phyloP scores from a whole-genome alignment of 139 green algal species.

The Picochlorum sp. region DNA sequence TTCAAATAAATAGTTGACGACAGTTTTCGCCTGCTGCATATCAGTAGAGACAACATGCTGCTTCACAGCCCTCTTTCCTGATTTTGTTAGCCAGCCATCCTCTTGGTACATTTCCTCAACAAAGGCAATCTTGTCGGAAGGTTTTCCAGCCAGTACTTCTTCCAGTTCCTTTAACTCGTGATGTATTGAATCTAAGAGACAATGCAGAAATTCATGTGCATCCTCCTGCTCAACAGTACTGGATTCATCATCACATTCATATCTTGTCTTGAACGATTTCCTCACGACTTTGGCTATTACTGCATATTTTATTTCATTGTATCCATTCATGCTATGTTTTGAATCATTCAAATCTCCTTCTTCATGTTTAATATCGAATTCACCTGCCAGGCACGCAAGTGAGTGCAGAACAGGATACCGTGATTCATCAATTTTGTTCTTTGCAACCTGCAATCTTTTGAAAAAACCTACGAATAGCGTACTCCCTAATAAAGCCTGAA shows the following conservation, averaged over 20 bases:
- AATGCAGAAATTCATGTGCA: slow-evolving; percentile 71
- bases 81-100: slow-evolving; percentile 22
- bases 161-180: slow-evolving; percentile 47
- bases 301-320: neutral
- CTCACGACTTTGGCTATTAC: neutral
- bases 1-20: slow-evolving; percentile 10
- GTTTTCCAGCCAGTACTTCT: neutral
- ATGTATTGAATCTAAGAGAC: slow-evolving; percentile 55
- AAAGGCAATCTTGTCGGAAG: neutral
- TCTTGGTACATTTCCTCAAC: neutral
- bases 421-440: slow-evolving; percentile 22
- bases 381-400: too few relatives aligned
- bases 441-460: slow-evolving; percentile 20
- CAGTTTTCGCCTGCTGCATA: slow-evolving; percentile 2
- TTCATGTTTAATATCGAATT: neutral
- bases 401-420: slow-evolving; percentile 33
- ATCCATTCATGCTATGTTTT: neutral
- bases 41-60: slow-evolving; percentile 3
- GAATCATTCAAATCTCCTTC: too few relatives aligned
- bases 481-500: slow-evolving; percentile 62
- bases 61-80: slow-evolving; percentile 12
- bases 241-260: neutral
- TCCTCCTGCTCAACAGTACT: slow-evolving; percentile 60
- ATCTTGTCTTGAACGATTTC: neutral
- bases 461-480: slow-evolving; percentile 51